Base-by-base conservation (phyloP, 2,329 filamentous ascomycete species). In the Fragosphaeria purpurea region DNA sequence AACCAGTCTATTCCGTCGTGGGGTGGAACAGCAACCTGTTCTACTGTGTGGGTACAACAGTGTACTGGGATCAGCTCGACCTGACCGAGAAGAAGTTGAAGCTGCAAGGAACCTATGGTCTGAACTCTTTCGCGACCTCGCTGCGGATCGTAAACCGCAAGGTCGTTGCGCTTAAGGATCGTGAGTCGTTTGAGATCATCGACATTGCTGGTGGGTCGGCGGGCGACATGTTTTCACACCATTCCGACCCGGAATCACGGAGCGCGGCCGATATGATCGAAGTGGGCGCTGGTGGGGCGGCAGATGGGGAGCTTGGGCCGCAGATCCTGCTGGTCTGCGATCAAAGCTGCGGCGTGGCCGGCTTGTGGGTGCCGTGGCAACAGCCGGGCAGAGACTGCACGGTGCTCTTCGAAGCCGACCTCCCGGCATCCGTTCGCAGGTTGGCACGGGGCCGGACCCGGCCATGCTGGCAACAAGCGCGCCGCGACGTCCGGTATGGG, bases 11-110 rank as follows among this genome's bases (percentile, higher is more conserved):
- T 56, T 72, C 80, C 1, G 71, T 82, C 1, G 66, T 76, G 2
- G 72, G 76, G 5, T 75, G 77, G 52, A 69, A 72, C 4, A 70
- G 77, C 51, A 69, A 78, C 53, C 63, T 85, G 45, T 73, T 85
- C 56, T 73, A 76, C 65, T 76, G 79, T 61, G 65, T 70, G 54
- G 70, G 82, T 54, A 65, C 61, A 11, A 69, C 61, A 2, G 61
- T 89, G 1, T 70, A 77, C 47, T 82, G 77, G 69, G 73, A 80
- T 40, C 65, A 71, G 13, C 69, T 83, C 3, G 73, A 82, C 50
- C 53, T 68, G 2, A 58, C 56, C 4, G 69, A 77, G 35, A 80
- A 74, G 59, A 77, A 69, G 52, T 67, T 84, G 42, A 72, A 66
- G 50, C 61, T 65, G 5, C 63, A 70, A 50, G 75, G 72, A 41